Evolutionary conservation across 768 basidiomycete species (phyloP).

Genomic region (Lentinula sp.): DNA sequence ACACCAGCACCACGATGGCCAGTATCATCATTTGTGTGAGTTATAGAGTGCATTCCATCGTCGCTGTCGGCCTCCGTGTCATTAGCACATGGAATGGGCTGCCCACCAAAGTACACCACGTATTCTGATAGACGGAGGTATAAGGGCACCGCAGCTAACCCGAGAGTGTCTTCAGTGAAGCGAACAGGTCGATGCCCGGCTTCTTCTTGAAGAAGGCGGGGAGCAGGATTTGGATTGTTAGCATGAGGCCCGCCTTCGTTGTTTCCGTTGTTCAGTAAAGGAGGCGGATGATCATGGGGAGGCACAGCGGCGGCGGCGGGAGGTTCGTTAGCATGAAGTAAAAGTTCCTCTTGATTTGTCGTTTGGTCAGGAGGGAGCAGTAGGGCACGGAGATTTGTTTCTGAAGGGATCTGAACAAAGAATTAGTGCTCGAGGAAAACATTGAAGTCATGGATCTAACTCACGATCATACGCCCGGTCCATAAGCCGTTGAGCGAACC

Average conservation of each 20-base stretch:
- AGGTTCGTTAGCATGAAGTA: neutral
- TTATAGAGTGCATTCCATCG: neutral
- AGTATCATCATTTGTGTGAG: neutral
- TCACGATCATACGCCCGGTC: conserved; percentile 59
- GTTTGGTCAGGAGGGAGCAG: conserved; percentile 8
- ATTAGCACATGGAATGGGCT: neutral
- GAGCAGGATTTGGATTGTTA: neutral
- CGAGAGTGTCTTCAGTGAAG: conserved; percentile 27
- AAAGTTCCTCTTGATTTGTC: conserved; percentile 7
- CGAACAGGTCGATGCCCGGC: conserved; percentile 8
- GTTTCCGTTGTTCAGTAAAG: neutral
- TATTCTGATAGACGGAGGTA: conserved; percentile 58
- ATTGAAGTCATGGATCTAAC: conserved; percentile 16
- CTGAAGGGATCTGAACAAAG: conserved; percentile 18
- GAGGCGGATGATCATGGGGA: neutral
- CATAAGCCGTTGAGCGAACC: conserved; percentile 47
- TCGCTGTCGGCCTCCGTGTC: neutral
- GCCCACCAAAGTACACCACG: conserved; percentile 15
- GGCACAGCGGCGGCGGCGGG: neutral
- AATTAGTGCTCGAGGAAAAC: neutral
- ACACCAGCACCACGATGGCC: neutral
- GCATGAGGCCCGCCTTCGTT: neutral
- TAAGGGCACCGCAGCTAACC: conserved; percentile 40
- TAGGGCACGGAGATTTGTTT: conserved; percentile 9
- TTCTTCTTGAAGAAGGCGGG: neutral